Base-by-base conservation (phyloP, 306 rosid species). In the Vigna radiata region DNA sequence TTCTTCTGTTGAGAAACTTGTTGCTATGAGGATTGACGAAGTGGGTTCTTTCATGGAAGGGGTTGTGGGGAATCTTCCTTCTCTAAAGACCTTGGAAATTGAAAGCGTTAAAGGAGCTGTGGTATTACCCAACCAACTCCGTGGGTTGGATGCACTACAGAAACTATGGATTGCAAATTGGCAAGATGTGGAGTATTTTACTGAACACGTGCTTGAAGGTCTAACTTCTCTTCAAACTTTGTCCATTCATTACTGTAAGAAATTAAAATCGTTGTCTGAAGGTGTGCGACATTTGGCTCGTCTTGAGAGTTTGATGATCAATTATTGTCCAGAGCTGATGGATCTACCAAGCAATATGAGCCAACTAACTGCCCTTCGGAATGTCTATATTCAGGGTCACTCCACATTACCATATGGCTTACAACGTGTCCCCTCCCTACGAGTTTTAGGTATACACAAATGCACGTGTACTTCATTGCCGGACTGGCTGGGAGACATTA, bases 201-300 rank as follows among this genome's bases (percentile, higher is more conserved):
- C 47, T 0, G 59, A 59, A 53, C 39, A 58, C 10, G 69, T 59
- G 58, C 1, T 74, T 6, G 59, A 48, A 74, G 78, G 60, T 44
- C 2, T 74, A n/a, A 27, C 5, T 6, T 74, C 59, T 29, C 78
- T 74, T 3, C 19, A 6, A 73, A 10, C 5, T 23, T 25, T 73
- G 27, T 0, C 0, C 0, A 43, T 25, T 41, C 0, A 0, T 0
- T 0, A 0, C 1, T 59, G 59, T 29, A 0, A 11, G 11, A 46
- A 59, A 29, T 31, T 75, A 0, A 75, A 61, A 8, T 47, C 60
- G 0, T 61, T 74, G n/a, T 59, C 76, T 18, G 2, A 9, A 7
- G 60, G 60, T 9, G 14, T 54, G 29, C 2, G 6, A 19, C 60
- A 54, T 54, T 54, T 54, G 6, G 6, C 52, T 15, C 8, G 63